Base-by-base conservation (phyloP, 2,329 filamentous ascomycete species). In the Aspergillus persii region DNA sequence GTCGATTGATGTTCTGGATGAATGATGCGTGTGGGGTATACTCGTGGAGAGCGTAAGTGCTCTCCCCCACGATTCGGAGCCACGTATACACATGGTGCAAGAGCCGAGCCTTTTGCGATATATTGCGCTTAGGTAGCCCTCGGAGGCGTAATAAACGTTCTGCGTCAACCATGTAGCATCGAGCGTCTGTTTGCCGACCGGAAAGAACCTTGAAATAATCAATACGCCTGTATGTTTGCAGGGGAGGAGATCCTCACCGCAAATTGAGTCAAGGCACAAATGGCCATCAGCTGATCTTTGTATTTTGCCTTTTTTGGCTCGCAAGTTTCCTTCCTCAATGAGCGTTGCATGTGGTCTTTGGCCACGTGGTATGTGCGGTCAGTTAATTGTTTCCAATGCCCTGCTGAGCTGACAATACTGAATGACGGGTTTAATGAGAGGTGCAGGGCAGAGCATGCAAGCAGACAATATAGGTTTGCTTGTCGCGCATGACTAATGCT, bases 51-150 rank as follows among this genome's bases (percentile, higher is more conserved):
- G 69, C 69, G 59, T 70, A 71, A 3, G 71, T 74, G 61, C 68
- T 76, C 56, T 75, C 73, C 3, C 71, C 71, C 4, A 77, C 69
- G 12, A 76, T 73, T 8, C 73, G 68, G 2, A 72, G 63, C 72
- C 74, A 77, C 1, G 70, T 74, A 48, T 73, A 77, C 11, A 77
- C 70, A 55, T 77, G 75, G 44, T 79, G 77, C 6, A 77, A 61
- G n/a, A 77, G 63, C 5, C 73, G 70, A 8, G 72, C 70, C 56
- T 75, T 75, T 39, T 71, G 70, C 0, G 75, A 77, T 12, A 74
- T 74, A 9, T 67, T 63, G 8, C 66, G 68, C 52, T 77, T 77
- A 1, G 70, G 64, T 11, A 77, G 50, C 0, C 74, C 74, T 5
- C 74, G 69, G 23, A 74, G 57, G n/a, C 74, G 70, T 29, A 77